Percentiles rank a stretch among this genome's conserved stretches.
These are phyloP conservation scores for Alternaria ventricosa DNA, from an alignment of 2,329 filamentous ascomycete species.

Conservation along the genomic window DNA sequence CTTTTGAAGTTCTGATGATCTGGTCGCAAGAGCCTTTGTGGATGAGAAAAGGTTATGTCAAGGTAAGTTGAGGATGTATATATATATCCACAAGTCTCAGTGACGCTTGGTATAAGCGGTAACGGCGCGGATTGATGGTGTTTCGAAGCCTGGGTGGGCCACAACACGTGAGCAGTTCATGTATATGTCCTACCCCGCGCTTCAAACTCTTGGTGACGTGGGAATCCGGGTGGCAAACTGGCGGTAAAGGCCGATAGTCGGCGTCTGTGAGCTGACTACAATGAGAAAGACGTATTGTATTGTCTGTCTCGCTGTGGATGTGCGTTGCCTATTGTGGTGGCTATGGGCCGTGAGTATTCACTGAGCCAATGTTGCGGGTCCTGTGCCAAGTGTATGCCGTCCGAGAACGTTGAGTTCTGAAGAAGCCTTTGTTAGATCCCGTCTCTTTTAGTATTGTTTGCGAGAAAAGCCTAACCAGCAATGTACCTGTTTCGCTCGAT, in stretches of 20 bases:
- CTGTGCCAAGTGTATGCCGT: neutral
- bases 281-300: neutral
- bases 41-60: neutral
- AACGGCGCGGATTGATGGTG: neutral
- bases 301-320: neutral
- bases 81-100: neutral
- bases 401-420: neutral
- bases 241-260: neutral
- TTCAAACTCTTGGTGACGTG: neutral
- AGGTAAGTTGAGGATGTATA: neutral
- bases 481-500: neutral
- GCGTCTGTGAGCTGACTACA: neutral
- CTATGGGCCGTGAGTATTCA: neutral
- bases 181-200: neutral
- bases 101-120: conserved; percentile 3
- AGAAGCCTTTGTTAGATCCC: neutral
- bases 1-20: neutral
- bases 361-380: neutral
- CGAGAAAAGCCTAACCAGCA: neutral
- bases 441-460: neutral
- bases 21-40: neutral
- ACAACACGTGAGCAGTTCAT: neutral
- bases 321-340: neutral
- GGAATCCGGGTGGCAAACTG: neutral
- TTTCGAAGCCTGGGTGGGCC: neutral